Evolutionary conservation across 2,329 filamentous ascomycete species (phyloP), one percentile per base, ranked within the genome.

Genomic region (Cyanodermella asteris): DNA sequence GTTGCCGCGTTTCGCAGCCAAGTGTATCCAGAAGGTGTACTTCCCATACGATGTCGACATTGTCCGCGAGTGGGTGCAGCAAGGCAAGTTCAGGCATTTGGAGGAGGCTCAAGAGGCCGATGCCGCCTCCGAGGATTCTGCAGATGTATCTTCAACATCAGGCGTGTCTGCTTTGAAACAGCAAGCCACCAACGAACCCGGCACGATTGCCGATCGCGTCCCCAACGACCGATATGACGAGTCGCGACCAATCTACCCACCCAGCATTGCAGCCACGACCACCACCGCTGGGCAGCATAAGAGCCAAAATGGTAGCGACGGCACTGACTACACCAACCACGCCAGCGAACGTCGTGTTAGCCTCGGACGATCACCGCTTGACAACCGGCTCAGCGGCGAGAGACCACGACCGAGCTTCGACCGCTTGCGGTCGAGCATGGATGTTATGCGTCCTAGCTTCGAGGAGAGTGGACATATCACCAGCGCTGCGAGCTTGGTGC

Each of bases 41-140:
- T 77, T 74, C 47, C 87, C 87, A 4, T 72, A 74, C 36, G 87
- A 97, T 40, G 72, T 93, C 30, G 87, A 97, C 45, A 91, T 97
- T 35, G 71, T 97, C 40, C 78, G 87, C 23, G 87, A 97, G 49
- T 81, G 94, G 53, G 69, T 90, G 32, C 66, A 66, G 15, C 60
- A 71, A 51, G 87, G 87, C 36, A 71, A 72, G 41, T 94, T 90
- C 45, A 68, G 74, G 35, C 66, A 80, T 39, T 58, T 84, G 24
- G 62, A 69, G 28, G 47, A 65, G 20, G 54, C 55, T 25, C n/a
- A n/a, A n/a, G 59, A 60, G 26, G 51, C 56, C 5, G 55, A 55
- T 26, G 47, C 49, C 11, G 49, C 49, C 21, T 67, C 62, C 10
- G 59, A 61, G 20, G 58, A 59, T 25, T 69, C 64, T 3, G 73